A percentile compares a stretch with the other conserved stretches of the same genome.
Evolutionary conservation across 257 asterid genomes (phyloP).

Genomic region (Agastache rugosa): DNA sequence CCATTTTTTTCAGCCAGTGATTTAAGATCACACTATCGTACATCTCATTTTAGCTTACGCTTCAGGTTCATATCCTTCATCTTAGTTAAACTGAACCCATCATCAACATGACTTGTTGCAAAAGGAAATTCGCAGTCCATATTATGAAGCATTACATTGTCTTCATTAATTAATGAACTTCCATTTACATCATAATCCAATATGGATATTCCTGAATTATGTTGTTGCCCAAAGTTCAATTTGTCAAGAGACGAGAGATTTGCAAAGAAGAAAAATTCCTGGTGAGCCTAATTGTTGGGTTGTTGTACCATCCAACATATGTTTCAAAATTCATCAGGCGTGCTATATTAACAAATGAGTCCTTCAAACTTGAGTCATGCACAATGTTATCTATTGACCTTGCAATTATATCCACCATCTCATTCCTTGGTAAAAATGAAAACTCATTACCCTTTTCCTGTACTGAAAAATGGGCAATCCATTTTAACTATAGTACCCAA

Average conservation of each 20-base stretch:
- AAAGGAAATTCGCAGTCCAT: slow-evolving; percentile 41
- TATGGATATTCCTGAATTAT: slow-evolving; percentile 38
- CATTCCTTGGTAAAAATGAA: slow-evolving; percentile 48
- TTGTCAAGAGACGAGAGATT: slow-evolving; percentile 55
- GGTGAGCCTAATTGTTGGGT: slow-evolving; percentile 56
- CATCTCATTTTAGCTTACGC: slow-evolving; percentile 37
- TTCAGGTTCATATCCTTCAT: slow-evolving; percentile 34
- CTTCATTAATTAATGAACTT: slow-evolving; percentile 38
- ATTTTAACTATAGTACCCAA: slow-evolving; percentile 34
- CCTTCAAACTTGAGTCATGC: slow-evolving; percentile 49
- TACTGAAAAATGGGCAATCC: slow-evolving; percentile 52
- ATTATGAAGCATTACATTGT: slow-evolving; percentile 44
- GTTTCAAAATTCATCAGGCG: slow-evolving; percentile 66
- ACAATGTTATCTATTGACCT: slow-evolving; percentile 44
- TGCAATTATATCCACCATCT: slow-evolving; percentile 47
- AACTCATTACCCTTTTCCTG: slow-evolving; percentile 43
- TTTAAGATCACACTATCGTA: slow-evolving; percentile 38
- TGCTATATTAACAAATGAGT: slow-evolving; percentile 44
- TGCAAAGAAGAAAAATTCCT: slow-evolving; percentile 57
- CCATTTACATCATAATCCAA: slow-evolving; percentile 44
- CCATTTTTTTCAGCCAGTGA: slow-evolving; percentile 71
- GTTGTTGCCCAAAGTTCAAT: slow-evolving; percentile 51
- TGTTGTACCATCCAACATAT: slow-evolving; percentile 67
- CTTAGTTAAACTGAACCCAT: slow-evolving; percentile 42
- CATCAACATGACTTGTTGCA: slow-evolving; percentile 42